Base-by-base conservation (phyloP, 208 protist species). In the Plasmodiophora brassicae region DNA sequence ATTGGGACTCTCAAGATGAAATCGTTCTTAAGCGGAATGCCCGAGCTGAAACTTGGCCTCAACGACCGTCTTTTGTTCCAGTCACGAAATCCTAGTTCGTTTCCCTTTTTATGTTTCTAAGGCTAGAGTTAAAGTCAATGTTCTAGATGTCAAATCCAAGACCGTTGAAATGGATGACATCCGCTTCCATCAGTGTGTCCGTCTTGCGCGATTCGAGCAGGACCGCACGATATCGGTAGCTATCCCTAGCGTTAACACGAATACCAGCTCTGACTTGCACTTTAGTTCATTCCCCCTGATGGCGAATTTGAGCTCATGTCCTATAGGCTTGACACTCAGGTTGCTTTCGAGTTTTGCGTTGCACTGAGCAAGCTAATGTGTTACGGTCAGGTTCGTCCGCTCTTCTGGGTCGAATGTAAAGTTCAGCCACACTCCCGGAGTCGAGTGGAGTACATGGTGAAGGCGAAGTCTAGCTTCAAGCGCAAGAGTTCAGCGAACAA, bases 291-390 rank as follows among this genome's bases (percentile, higher is more conserved):
- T 25, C 92, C 95, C 39, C 94, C 94, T 25, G 96, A 98, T 92
- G 96, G 96, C n/a, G 95, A 97, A 85, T 98, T 98, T 90, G 95
- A 97, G 44, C 92, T 98, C 25, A 98, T 98, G 97, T 93, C 87
- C 0, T 98, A 98, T 85, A n/a, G 89, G 50, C 28, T 88, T 8
- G 85, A 88, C 14, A 85, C 36, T 28, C 50, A 88, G 46, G 65
- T 78, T 38, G n/a, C 20, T n/a, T n/a, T n/a, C n/a, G n/a, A n/a
- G n/a, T n/a, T 60, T n/a, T n/a, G 50, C 25, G 50, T 60, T 60
- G n/a, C 50, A 60, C 22, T 60, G 22, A n/a, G 50, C 25, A 60
- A 60, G 50, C 22, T 60, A 22, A 60, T 60, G n/a, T 84, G 32
- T 14, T 28, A n/a, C 20, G 44, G 5, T 36, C 54, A 88, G 85